Conservation (phyloP, 108 stramenopile genomes). For the Discostella stelligeroides region DNA sequence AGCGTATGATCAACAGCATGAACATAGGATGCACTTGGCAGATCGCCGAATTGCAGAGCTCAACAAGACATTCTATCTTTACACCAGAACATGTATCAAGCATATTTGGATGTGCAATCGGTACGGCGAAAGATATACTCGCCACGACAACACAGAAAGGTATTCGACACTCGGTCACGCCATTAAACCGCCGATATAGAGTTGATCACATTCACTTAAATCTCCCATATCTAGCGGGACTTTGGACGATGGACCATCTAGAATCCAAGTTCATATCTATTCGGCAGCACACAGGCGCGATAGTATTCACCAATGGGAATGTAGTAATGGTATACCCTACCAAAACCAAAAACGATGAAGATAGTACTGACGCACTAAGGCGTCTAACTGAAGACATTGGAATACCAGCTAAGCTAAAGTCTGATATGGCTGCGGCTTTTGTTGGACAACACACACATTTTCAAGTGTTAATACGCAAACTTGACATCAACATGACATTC, state of each 20-base stretch:
- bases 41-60: neutral
- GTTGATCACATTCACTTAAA: conserved; percentile 35
- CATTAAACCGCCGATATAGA: conserved; percentile 20
- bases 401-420: conserved; percentile 17
- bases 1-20: neutral
- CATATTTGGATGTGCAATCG: conserved; percentile 19
- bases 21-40: neutral
- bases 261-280: neutral
- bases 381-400: conserved; percentile 20
- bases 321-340: conserved; percentile 9
- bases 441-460: conserved; percentile 29
- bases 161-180: conserved; percentile 19
- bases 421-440: conserved; percentile 18
- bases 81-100: conserved; percentile 26
- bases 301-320: conserved; percentile 5
- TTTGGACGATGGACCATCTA: conserved; percentile 6
- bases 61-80: conserved; percentile 16
- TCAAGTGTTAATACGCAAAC: neutral
- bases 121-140: conserved; percentile 28
- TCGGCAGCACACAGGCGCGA: neutral
- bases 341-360: neutral
- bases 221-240: neutral
- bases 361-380: neutral
- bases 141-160: conserved; percentile 42
- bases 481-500: conserved; percentile 8